Evolutionary conservation across 164 flowering plant genomes (phyloP), one percentile per base, ranked within the genome.

Genomic region (Aristolochia contorta): DNA sequence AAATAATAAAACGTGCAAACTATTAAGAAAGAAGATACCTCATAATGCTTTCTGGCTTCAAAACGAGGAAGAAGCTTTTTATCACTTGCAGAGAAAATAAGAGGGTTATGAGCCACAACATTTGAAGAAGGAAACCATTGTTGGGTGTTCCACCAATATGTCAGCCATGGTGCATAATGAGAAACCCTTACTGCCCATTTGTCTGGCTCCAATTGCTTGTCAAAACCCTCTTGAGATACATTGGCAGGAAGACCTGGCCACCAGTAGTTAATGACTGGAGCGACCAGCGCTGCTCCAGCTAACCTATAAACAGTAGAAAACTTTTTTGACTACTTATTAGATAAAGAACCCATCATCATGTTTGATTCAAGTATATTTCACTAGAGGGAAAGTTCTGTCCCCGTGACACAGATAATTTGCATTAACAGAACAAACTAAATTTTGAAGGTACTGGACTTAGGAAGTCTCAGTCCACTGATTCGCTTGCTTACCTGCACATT

Each of bases 101-200:
- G 71, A 50, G 67, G 69, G 47, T 23, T 68, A 16, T 57, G 67
- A 23, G 71, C 59, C 18, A 53, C 46, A 64, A 75, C 79, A 68
- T 77, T 74, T 0, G 79, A 78, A 41, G 68, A n/a, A 12, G 88
- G 91, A 58, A 87, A 81, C 83, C 79, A 83, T 59, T 79, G 85
- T 53, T 85, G 95, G 45, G 91, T 83, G 74, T 79, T 82, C 97
- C 97, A 91, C 96, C 91, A 91, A 72, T 88, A 77, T 9, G 78
- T 77, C 4, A 88, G 83, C 84, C 87, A 84, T 2, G 96, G 96
- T 1, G 73, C 25, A 56, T 91, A 76, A 65, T 88, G 97, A 66
- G 75, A 69, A 22, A 91, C 84, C 41, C 89, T 65, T 25, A 81
- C 64, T 1, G 83, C 60, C 92, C 93, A 84, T 66, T 84, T 89